Conservation (phyloP, 2,329 filamentous ascomycete species). For the Ophiostoma perfectum region DNA sequence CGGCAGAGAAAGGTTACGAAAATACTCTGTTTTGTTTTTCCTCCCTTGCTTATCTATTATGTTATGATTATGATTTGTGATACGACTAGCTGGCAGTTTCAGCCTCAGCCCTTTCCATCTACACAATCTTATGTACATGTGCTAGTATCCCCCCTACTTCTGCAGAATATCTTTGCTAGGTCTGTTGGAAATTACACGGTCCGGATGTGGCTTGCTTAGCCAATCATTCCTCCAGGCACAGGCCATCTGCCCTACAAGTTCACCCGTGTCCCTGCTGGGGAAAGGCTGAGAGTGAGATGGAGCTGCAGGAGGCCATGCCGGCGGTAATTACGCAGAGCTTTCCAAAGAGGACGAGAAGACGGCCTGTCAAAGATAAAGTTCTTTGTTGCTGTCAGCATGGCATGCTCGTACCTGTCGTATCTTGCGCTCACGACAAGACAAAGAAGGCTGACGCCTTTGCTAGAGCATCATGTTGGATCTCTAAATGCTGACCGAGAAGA, state of each 20-base stretch:
- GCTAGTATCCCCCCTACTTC: no score
- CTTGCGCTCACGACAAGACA: no score
- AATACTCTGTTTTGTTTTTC: neutral
- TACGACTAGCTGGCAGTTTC: neutral
- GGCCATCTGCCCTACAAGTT: neutral
- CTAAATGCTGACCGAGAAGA: no score
- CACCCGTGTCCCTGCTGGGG: neutral
- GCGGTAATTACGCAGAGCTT: neutral
- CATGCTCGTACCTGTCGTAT: no score
- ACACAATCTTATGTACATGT: neutral
- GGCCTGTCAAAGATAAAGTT: neutral
- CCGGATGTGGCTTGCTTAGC: slow-evolving; percentile 1
- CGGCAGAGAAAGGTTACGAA: neutral
- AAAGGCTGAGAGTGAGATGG: neutral
- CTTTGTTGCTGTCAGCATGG: neutral
- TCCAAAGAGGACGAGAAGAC: neutral
- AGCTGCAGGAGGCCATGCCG: neutral
- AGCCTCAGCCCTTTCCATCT: slow-evolving; percentile 2
- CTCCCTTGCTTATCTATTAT: neutral
- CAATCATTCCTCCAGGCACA: neutral
- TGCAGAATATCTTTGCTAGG: neutral
- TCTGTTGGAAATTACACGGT: neutral
- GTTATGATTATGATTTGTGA: no score
- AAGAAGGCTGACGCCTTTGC: no score
- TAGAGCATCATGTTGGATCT: no score